These are phyloP conservation scores for Eucalyptus regnans DNA, from an alignment of 345 rosid species.

Conservation along the genomic window DNA sequence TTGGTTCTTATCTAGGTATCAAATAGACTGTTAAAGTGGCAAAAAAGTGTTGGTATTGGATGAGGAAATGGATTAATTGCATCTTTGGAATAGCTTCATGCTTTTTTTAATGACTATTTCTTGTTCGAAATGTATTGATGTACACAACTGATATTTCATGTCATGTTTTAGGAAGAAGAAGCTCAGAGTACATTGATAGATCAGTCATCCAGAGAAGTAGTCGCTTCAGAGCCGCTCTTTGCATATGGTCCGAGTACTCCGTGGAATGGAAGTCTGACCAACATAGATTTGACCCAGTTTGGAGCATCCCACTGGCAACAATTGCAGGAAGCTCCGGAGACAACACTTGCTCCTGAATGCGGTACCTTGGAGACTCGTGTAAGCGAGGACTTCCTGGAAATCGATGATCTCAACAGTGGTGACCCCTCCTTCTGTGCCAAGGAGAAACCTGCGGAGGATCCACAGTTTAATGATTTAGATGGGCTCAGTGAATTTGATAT, in stretches of 20 bases:
- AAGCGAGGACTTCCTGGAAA: slow-evolving; percentile 59
- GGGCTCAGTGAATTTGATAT: slow-evolving; percentile 36
- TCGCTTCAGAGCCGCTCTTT: slow-evolving; percentile 4
- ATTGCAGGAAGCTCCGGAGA: slow-evolving; percentile 25
- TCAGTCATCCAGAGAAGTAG: slow-evolving; percentile 9
- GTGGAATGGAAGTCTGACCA: slow-evolving; percentile 1
- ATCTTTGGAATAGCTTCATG: not conserved
- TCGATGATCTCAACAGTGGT: slow-evolving; percentile 49
- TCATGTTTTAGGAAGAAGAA: slow-evolving; percentile 18
- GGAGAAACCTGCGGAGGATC: slow-evolving; percentile 10
- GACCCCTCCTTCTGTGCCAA: slow-evolving; percentile 8
- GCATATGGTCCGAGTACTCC: not conserved
- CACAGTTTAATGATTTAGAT: slow-evolving; percentile 17
- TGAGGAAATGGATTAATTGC: not conserved
- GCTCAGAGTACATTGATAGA: slow-evolving; percentile 24
- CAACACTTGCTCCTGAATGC: slow-evolving; percentile 9
- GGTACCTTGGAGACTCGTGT: not conserved
- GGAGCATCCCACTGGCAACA: slow-evolving; percentile 16
- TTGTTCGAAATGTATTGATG: not conserved
- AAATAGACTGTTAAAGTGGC: not conserved
- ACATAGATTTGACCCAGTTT: slow-evolving; percentile 14
- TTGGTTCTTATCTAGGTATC: not conserved
- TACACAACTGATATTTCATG: not conserved
- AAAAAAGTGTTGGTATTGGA: not conserved
- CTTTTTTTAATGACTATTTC: not conserved